phyloP scores from a whole-genome alignment of 495 filamentous ascomycete species.

The Penicillium desertorum region DNA sequence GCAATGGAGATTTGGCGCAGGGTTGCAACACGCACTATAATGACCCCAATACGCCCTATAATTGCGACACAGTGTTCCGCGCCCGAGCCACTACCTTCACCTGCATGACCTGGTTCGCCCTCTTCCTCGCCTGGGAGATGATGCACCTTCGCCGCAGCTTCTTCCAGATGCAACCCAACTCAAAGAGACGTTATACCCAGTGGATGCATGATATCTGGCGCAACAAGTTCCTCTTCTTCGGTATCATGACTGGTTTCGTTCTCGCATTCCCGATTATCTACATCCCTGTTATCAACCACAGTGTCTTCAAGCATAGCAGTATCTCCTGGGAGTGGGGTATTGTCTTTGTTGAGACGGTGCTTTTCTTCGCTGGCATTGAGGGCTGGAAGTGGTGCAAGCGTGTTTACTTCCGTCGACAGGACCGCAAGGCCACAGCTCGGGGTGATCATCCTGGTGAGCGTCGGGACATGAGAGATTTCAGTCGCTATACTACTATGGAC shows the following conservation, averaged over 20 bases:
- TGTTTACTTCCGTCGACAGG: conserved; percentile 45
- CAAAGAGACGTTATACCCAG: conserved; percentile 51
- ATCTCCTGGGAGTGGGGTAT: conserved; percentile 75
- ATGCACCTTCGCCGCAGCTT: conserved; percentile 65
- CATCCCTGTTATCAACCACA: conserved; percentile 66
- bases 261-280: conserved; percentile 72
- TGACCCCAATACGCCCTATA: conserved; percentile 24
- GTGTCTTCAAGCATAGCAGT: conserved; percentile 68
- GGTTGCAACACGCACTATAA: conserved; percentile 62
- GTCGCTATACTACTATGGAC: conserved; percentile 41
- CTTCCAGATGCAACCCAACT: conserved; percentile 63
- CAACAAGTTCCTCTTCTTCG: conserved; percentile 72
- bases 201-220: conserved; percentile 65
- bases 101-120: conserved; percentile 71
- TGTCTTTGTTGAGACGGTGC: conserved; percentile 54
- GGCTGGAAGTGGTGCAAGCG: conserved; percentile 68
- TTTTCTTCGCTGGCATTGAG: conserved; percentile 67
- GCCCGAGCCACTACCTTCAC: conserved; percentile 71
- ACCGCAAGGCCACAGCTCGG: conserved; percentile 6
- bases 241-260: conserved; percentile 65
- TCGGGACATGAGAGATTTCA: conserved; percentile 32
- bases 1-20: conserved; percentile 60
- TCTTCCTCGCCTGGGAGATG: conserved; percentile 75
- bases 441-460: conserved; percentile 15
- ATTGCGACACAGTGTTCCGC: conserved; percentile 67